Evolutionary conservation across 768 basidiomycete species (phyloP).

Genomic region (Serendipita sp.): DNA sequence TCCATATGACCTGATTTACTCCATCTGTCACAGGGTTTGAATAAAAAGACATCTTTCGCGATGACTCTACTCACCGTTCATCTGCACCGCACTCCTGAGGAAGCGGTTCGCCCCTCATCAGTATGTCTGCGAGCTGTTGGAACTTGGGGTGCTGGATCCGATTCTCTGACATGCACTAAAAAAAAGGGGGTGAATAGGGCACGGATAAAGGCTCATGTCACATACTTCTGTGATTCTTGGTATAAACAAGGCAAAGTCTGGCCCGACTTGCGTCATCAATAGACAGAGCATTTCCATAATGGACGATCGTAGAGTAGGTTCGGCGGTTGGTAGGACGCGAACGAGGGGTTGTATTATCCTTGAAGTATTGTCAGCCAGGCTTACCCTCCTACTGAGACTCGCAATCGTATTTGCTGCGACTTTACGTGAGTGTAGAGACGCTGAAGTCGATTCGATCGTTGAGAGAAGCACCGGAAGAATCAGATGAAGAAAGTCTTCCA

Average conservation of each 20-base stretch:
- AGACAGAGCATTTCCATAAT: slow-evolving; percentile 33
- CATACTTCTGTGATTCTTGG: slow-evolving; percentile 33
- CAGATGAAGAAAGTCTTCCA: slow-evolving; percentile 35
- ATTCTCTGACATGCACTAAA: slow-evolving; percentile 22
- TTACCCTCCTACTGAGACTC: slow-evolving; percentile 29
- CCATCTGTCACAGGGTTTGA: not conserved
- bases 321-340: slow-evolving; percentile 20
- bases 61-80: not conserved
- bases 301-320: slow-evolving; percentile 21
- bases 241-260: slow-evolving; percentile 34
- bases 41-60: not conserved
- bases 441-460: slow-evolving; percentile 26
- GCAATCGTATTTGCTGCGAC: slow-evolving; percentile 29
- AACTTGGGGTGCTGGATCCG: slow-evolving; percentile 26
- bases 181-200: not conserved
- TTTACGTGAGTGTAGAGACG: slow-evolving; percentile 23
- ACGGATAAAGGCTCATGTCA: not conserved
- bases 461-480: slow-evolving; percentile 30
- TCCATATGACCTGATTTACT: not conserved
- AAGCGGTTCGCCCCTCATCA: slow-evolving; percentile 29
- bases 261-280: slow-evolving; percentile 28
- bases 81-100: slow-evolving; percentile 20
- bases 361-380: slow-evolving; percentile 32
- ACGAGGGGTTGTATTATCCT: slow-evolving; percentile 33
- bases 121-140: slow-evolving; percentile 26